Percentiles rank a stretch among this genome's conserved stretches.
Conservation (phyloP, 805 yeast genomes). For the Lachancea waltii region DNA sequence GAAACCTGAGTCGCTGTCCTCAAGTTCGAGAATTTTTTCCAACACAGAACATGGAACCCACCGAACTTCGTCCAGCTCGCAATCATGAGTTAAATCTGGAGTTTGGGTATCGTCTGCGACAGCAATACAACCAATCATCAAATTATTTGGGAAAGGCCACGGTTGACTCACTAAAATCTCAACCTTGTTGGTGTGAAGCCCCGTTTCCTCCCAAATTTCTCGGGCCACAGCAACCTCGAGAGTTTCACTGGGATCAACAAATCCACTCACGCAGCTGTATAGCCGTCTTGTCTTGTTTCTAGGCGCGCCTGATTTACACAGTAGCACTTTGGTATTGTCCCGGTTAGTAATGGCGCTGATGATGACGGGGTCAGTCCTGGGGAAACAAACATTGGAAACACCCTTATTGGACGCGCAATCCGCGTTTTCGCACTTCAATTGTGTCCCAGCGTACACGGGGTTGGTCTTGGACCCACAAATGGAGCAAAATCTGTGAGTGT, state of each 20-base stretch:
- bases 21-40: conserved; percentile 9
- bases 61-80: conserved; percentile 76
- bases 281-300: conserved; percentile 67
- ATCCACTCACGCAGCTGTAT: conserved; percentile 90
- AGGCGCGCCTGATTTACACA: conserved; percentile 42
- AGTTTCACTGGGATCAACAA: conserved; percentile 92
- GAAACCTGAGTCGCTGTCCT: conserved; percentile 7
- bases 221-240: conserved; percentile 81
- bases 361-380: conserved; percentile 85
- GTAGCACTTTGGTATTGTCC: conserved; percentile 23
- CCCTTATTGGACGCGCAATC: conserved; percentile 17
- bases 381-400: conserved; percentile 78
- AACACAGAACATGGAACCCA: conserved; percentile 68
- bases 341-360: conserved; percentile 71
- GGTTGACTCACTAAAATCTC: conserved; percentile 75
- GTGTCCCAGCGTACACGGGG: conserved; percentile 65
- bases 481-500: conserved; percentile 69
- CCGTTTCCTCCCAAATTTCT: conserved; percentile 95
- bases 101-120: conserved; percentile 59
- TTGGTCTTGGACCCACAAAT: conserved; percentile 70
- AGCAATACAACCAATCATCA: conserved; percentile 91
- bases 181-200: conserved; percentile 53
- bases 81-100: conserved; percentile 72
- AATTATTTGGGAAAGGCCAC: conserved; percentile 94
- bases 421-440: conserved; percentile 41